Base-by-base conservation (phyloP, 495 filamentous ascomycete genomes). In the Cercophora sp. region DNA sequence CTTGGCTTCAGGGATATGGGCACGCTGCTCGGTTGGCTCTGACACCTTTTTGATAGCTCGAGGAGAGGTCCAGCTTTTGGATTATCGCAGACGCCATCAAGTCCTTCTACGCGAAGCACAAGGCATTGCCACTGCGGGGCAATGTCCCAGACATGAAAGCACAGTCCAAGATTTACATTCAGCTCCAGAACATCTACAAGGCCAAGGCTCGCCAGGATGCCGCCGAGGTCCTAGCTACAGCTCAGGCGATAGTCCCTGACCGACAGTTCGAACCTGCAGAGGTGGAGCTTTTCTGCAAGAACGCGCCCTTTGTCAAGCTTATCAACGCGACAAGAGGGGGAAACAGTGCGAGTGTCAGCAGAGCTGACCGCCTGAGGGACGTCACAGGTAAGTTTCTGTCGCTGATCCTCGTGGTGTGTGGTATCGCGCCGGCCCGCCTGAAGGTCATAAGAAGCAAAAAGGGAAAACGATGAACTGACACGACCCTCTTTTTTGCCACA, bases 81-180 rank as follows among this genome's bases (percentile, higher is more conserved):
- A 67, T 95, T 52, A 91, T 96, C 60, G 88, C 91, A 8, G 76
- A 85, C 56, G 92, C 91, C 2, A 77, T 97, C 56, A 78, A 77
- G 31, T 57, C 76, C 25, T 99, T 97, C 70, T 84, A 92, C 62
- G 64, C 70, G 10, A 77, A 75, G 47, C 83, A 95, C 60, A 70
- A 74, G 16, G 78, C 83, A 32, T 79, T 97, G 5, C 93, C 93
- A 16, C 72, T 99, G 0, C 87, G 91, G 2, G 94, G 93, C 39
- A 84, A 85, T 16, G 75, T 97, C 11, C 94, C 93, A 5, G 93
- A 99, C 70, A 99, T 99, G 93, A 99, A 99, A 72, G 89, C 93
- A 25, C 82, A 91, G 67, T 95, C 90, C 16, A 84, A 80, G 41
- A 89, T 95, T 56, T 99, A 99, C 71, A 83, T 97, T 54, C 77